A percentile compares a stretch with the other conserved stretches of the same genome.
phyloP scores from a whole-genome alignment of 768 basidiomycete species.

The Mycena alexandri region DNA sequence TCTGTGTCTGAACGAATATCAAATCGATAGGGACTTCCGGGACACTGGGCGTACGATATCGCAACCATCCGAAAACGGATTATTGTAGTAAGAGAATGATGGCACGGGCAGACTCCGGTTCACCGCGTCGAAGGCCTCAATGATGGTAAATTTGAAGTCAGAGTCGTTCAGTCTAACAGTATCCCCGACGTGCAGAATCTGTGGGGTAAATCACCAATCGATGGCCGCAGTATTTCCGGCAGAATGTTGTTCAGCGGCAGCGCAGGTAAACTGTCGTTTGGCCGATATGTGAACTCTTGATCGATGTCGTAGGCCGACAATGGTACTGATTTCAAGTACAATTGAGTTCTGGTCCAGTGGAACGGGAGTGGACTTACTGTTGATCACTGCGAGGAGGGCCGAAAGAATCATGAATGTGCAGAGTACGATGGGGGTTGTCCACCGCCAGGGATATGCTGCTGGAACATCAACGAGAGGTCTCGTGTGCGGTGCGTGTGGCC shows the following conservation, averaged over 20 bases:
- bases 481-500: neutral
- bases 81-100: slow-evolving; percentile 20
- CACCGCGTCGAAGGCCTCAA: slow-evolving; percentile 8
- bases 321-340: slow-evolving; percentile 11
- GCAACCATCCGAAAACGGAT: slow-evolving; percentile 10
- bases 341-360: no score
- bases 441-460: slow-evolving; percentile 24
- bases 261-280: slow-evolving; percentile 14
- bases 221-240: slow-evolving; percentile 4
- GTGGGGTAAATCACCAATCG: neutral
- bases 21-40: neutral
- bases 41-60: no score
- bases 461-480: neutral
- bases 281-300: slow-evolving; percentile 15
- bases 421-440: slow-evolving; percentile 23
- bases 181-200: slow-evolving; percentile 7
- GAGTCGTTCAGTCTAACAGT: slow-evolving; percentile 21
- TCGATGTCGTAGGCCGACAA: slow-evolving; percentile 23
- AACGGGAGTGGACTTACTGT: slow-evolving; percentile 2
- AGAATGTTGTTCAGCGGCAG: slow-evolving; percentile 10
- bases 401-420: neutral
- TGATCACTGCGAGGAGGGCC: slow-evolving; percentile 3
- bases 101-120: neutral
- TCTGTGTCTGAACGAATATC: neutral
- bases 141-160: slow-evolving; percentile 18